Evolutionary conservation across 306 rosid species (phyloP).

Genomic region (Prunus persica): Prunus_persica_NCBIv2 NC_034014.1:2798501-2799000

Average conservation of each 20-base stretch:
- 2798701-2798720: too few relatives aligned
- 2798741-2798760: neutral
- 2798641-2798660: too few relatives aligned
- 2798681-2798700: too few relatives aligned
- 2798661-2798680: too few relatives aligned
- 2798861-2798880: neutral
- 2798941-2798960: constrained; percentile 12
- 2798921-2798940: neutral
- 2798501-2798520: constrained; percentile 10
- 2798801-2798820: neutral
- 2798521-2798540: constrained; percentile 6
- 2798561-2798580: neutral
- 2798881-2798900: neutral
- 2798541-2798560: neutral
- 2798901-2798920: neutral
- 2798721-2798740: neutral
- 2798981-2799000: neutral
- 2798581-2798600: neutral
- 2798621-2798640: too few relatives aligned
- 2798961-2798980: constrained; percentile 1
- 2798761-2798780: too few relatives aligned
- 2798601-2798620: neutral
- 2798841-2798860: neutral
- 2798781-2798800: too few relatives aligned
- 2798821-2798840: neutral